Percentiles rank a stretch among this genome's conserved stretches.
Conservation (phyloP, 2,329 filamentous ascomycete genomes). For the Neonectria magnoliae region DNA sequence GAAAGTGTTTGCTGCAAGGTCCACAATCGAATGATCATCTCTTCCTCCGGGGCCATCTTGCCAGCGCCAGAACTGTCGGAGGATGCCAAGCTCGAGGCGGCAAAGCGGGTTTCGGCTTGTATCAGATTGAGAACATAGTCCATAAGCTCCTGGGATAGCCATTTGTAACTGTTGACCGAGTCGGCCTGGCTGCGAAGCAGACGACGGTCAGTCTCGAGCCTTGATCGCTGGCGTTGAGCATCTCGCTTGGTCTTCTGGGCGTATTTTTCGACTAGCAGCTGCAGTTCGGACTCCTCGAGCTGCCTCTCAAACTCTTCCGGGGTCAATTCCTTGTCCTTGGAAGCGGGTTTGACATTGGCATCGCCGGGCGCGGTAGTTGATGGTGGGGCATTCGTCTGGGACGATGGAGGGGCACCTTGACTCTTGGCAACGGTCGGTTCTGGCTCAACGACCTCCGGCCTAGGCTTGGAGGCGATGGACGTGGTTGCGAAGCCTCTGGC, state of each 20-base stretch:
- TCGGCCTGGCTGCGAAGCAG: conserved; percentile 83
- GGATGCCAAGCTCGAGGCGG: conserved; percentile 57
- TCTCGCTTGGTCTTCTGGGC: conserved; percentile 83
- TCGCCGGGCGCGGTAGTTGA: conserved; percentile 40
- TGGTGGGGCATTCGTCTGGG: conserved; percentile 44
- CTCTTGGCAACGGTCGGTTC: conserved; percentile 41
- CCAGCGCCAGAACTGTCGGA: conserved; percentile 56
- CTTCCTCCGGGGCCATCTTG: conserved; percentile 76
- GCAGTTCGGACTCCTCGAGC: conserved; percentile 89
- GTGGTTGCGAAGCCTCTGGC: conserved; percentile 94
- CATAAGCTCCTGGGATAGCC: conserved; percentile 83
- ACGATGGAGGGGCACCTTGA: conserved; percentile 46
- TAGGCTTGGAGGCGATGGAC: conserved; percentile 85
- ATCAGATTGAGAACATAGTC: conserved; percentile 80
- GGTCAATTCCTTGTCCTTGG: conserved; percentile 65
- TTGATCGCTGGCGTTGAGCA: conserved; percentile 77
- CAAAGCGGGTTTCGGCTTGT: conserved; percentile 70
- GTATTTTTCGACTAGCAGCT: conserved; percentile 86
- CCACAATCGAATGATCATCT: conserved; percentile 84
- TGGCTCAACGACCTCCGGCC: conserved; percentile 65
- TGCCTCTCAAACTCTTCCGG: conserved; percentile 92
- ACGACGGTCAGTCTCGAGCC: conserved; percentile 86
- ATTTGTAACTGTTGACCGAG: conserved; percentile 75
- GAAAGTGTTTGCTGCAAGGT: conserved; percentile 79
- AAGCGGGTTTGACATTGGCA: conserved; percentile 27